Evolutionary conservation across 768 basidiomycete genomes (phyloP), one percentile per base, ranked within the genome.

Genomic region (Suillus placidus): DNA sequence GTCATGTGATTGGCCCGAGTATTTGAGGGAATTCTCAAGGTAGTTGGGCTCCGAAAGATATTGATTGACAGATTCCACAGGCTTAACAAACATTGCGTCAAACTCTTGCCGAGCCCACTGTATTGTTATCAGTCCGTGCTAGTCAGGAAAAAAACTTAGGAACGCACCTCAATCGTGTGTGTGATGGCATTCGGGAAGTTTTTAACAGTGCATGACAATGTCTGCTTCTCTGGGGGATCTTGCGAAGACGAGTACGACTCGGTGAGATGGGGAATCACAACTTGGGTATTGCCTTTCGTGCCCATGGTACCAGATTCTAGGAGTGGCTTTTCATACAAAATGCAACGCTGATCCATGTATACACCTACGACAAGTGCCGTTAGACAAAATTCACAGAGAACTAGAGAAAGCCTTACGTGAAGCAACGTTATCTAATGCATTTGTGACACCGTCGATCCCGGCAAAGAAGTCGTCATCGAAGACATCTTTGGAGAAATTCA

Each of bases 261-360:
- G 16, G 97, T 97, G 47, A 98, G 70, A 77, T 97, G 87, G 26
- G 97, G 97, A 60, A 98, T 86, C 64, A 99, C 85, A 68, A 99
- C 95, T 79, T 99, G 97, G 6, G 91, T 89, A 77, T 99, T 99
- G 68, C 95, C 97, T 80, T 99, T 98, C 43, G 97, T 99, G 62
- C 97, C 97, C 66, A 99, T 87, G 20, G 97, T 99, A 10, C 97
- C 97, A 16, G 97, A 98, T 72, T 99, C 97, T 51, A 99, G 85
- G 23, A 99, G 82, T 38, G 97, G 94, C 75, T 99, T 99, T 76
- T 90, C 85, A 80, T 93, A 98, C 82, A 98, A 93, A 45, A 99
- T 92, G 73, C 97, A 99, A 63, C 97, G 91, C 72, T 95, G 91
- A 74, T 99, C 97, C 97, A 99, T 98, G 80, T 99, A 99, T 63